Base-by-base conservation (phyloP, 2,329 filamentous ascomycete genomes). In the Niveomyces coronatus region DNA sequence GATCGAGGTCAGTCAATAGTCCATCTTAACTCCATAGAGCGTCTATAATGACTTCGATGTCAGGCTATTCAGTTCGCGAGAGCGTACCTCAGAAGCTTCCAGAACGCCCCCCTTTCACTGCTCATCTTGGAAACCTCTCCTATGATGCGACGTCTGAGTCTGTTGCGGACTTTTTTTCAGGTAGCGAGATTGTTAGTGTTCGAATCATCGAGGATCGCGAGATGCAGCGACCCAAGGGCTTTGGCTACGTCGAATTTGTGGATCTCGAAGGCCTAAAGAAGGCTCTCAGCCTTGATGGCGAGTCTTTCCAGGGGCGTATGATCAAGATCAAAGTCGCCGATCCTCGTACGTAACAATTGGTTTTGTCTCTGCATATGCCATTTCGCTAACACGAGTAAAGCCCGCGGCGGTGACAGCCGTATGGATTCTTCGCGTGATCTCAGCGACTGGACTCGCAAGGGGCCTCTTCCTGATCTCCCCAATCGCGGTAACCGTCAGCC, bases 131-230 rank as follows among this genome's bases (percentile, higher is more conserved):
- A 54, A 98, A 98, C 59, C 76, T 98, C 44, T 91, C 89, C 35
- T 98, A 95, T 64, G 89, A 98, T 58, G 85, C 88, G 40, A 91
- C 85, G 38, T 74, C 76, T 47, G 82, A 79, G 49, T 82, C 88
- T 53, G 81, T 98, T 46, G 79, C 73, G 50, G 83, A 87, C 37
- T 91, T 96, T 56, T 94, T 98, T 56, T 66, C 71, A 37, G 85
- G 73, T 40, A 95, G 89, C 61, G 75, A 86, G 47, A 81, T 95
- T 51, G 83, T 83, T 48, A 95, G 79, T 57, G 86, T 98, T 48
- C 85, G 91, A 53, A 87, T 98, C 53, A 94, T 98, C 47, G 89
- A 95, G 67, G 93, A 98, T 64, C 91, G 89, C 57, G 73, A 94
- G 60, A 83, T 91, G 57, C 79, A 82, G 62, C 87, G 88, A 55